phyloP scores from a whole-genome alignment of 2,329 filamentous ascomycete genomes.

The Ceratocystis variospora region DNA sequence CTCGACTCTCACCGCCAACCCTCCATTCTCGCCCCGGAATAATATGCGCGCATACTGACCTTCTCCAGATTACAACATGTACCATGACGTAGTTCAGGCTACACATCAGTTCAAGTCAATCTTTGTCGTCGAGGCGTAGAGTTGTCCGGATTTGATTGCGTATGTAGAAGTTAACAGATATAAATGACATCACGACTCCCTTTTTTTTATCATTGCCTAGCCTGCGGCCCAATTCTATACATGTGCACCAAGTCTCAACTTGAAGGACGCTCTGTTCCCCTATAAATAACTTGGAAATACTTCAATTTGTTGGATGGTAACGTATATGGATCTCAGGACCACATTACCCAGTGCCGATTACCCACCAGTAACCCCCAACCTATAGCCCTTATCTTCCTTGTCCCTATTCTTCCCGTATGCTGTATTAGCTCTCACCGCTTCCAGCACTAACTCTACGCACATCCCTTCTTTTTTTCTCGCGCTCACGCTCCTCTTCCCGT shows the following conservation, averaged over 20 bases:
- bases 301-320: not conserved
- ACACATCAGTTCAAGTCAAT: slow-evolving; percentile 71
- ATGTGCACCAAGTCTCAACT: not conserved
- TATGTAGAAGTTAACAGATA: not conserved
- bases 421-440: slow-evolving; percentile 10
- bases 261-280: not conserved
- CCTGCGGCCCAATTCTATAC: too few species aligned
- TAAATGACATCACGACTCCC: not conserved
- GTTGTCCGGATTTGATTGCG: not conserved
- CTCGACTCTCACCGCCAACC: not conserved
- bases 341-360: not conserved
- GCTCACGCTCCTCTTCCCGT: slow-evolving; percentile 24
- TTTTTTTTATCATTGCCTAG: not conserved
- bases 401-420: not conserved
- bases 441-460: not conserved
- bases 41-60: not conserved
- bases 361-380: not conserved
- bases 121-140: slow-evolving; percentile 35
- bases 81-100: slow-evolving; percentile 57
- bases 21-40: slow-evolving; percentile 11
- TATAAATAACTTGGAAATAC: not conserved
- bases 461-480: not conserved
- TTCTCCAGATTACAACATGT: slow-evolving; percentile 55
- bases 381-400: not conserved
- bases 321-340: not conserved